A percentile compares a stretch with the other conserved stretches of the same genome.
Evolutionary conservation across 768 basidiomycete species (phyloP).

Genomic region (Naganishia vaughanmartiniae): DNA sequence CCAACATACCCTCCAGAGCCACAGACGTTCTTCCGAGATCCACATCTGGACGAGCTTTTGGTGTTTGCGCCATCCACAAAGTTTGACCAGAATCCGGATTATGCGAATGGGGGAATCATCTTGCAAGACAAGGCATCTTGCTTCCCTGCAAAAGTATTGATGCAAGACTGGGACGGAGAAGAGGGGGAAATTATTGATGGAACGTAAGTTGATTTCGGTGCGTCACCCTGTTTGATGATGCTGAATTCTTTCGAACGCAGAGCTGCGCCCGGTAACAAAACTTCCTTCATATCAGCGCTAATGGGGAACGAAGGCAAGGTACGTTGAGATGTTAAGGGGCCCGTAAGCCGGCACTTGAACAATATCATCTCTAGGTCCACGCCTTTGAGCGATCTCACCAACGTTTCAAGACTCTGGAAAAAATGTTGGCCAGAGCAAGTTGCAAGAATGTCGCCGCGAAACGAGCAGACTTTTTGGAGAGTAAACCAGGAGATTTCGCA

Average conservation of each 20-base stretch:
- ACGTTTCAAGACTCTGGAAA: slow-evolving; percentile 75
- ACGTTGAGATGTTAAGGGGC: slow-evolving; percentile 31
- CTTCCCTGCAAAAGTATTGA: slow-evolving; percentile 85
- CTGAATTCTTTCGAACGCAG: slow-evolving; percentile 26
- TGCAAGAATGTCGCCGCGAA: slow-evolving; percentile 75
- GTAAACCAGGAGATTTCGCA: slow-evolving; percentile 68
- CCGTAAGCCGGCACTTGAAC: slow-evolving; percentile 6
- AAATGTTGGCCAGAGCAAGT: slow-evolving; percentile 79
- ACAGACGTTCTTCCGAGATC: slow-evolving; percentile 64
- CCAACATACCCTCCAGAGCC: slow-evolving; percentile 39
- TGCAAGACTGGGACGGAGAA: slow-evolving; percentile 55
- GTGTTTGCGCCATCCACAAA: slow-evolving; percentile 74
- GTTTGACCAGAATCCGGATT: slow-evolving; percentile 56
- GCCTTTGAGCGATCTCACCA: slow-evolving; percentile 86
- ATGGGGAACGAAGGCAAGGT: slow-evolving; percentile 82
- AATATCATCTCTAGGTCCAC: slow-evolving; percentile 58
- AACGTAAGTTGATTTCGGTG: slow-evolving; percentile 55
- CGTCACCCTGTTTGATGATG: background rate
- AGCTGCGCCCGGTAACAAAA: slow-evolving; percentile 97
- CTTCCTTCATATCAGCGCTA: slow-evolving; percentile 83
- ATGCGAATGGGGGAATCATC: slow-evolving; percentile 76
- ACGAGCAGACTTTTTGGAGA: slow-evolving; percentile 77
- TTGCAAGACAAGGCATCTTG: slow-evolving; percentile 98
- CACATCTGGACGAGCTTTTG: slow-evolving; percentile 74
- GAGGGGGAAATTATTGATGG: slow-evolving; percentile 70